phyloP scores from a whole-genome alignment of 805 yeast species.

The Kuraishia borneana region DNA sequence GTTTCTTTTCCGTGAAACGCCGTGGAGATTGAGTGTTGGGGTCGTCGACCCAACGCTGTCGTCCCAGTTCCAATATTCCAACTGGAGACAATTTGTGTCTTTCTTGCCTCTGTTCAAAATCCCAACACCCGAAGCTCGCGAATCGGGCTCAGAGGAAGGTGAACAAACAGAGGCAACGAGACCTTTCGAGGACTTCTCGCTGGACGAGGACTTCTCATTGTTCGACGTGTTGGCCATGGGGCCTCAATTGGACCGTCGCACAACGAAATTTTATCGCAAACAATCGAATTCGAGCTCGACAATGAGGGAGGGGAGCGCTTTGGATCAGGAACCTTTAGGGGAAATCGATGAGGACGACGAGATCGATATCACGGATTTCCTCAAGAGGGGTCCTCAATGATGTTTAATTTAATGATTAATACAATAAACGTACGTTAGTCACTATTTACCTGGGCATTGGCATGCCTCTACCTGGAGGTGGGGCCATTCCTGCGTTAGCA shows the following conservation, averaged over 20 bases:
- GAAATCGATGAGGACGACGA: constrained; percentile 8
- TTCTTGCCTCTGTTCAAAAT: constrained; percentile 30
- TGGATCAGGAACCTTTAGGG: not conserved
- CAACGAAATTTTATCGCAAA: too few relatives aligned
- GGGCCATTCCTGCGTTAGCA: constrained; percentile 35
- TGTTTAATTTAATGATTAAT: not conserved
- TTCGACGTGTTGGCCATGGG: constrained; percentile 2
- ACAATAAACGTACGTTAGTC: too few relatives aligned
- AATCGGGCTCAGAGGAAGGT: too few relatives aligned
- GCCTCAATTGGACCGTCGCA: too few relatives aligned
- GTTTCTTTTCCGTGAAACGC: constrained; percentile 66
- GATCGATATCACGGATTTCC: constrained; percentile 13
- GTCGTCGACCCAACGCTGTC: constrained; percentile 13
- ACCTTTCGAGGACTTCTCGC: not conserved
- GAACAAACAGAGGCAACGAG: not conserved
- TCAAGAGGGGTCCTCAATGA: constrained; percentile 8
- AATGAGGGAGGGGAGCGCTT: too few relatives aligned
- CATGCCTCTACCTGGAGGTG: constrained; percentile 55
- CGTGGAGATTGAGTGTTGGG: constrained; percentile 41
- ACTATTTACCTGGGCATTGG: constrained; percentile 44
- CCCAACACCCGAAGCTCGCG: too few relatives aligned
- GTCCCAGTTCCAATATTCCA: constrained; percentile 15
- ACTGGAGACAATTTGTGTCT: constrained; percentile 28
- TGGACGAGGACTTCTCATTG: constrained; percentile 1
- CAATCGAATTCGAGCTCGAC: too few relatives aligned